Evolutionary conservation across 805 yeast genomes (phyloP).

Genomic region (Candida ficus): DNA sequence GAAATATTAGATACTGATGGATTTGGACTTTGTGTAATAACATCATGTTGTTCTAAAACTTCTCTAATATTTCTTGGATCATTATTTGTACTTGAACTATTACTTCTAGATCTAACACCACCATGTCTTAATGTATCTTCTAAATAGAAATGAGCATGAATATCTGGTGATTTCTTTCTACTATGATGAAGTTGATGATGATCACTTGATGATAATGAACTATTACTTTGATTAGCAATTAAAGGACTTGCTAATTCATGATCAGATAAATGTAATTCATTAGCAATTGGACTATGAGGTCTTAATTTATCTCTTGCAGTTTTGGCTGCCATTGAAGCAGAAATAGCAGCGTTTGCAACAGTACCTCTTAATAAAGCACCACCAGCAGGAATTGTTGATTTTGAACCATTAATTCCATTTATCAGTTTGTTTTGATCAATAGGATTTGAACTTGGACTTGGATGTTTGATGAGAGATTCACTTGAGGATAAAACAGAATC

Average conservation of each 20-base stretch:
- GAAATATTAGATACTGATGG: background rate
- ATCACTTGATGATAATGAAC: slow-evolving; percentile 19
- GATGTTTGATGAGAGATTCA: slow-evolving; percentile 1
- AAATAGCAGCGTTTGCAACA: slow-evolving; percentile 33
- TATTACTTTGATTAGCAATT: slow-evolving; percentile 14
- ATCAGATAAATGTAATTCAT: background rate
- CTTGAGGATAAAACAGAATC: background rate
- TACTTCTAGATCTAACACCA: slow-evolving; percentile 29
- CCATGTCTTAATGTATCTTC: slow-evolving; percentile 60
- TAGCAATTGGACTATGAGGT: slow-evolving; percentile 13
- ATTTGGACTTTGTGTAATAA: background rate
- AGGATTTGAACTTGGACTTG: background rate
- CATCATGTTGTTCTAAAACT: slow-evolving; percentile 6
- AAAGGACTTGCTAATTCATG: slow-evolving; percentile 1
- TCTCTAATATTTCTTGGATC: slow-evolving; percentile 15
- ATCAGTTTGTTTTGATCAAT: background rate
- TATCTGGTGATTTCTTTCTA: slow-evolving; percentile 43
- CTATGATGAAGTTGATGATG: background rate
- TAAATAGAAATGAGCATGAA: slow-evolving; percentile 75
- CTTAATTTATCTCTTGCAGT: slow-evolving; percentile 26
- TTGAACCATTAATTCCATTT: slow-evolving; percentile 2
- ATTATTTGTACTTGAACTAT: slow-evolving; percentile 20
- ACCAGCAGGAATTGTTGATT: slow-evolving; percentile 40
- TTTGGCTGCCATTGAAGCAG: slow-evolving; percentile 36
- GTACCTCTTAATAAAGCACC: slow-evolving; percentile 39